Conservation (phyloP, 805 yeast genomes). For the Candida arabinofermentans region DNA sequence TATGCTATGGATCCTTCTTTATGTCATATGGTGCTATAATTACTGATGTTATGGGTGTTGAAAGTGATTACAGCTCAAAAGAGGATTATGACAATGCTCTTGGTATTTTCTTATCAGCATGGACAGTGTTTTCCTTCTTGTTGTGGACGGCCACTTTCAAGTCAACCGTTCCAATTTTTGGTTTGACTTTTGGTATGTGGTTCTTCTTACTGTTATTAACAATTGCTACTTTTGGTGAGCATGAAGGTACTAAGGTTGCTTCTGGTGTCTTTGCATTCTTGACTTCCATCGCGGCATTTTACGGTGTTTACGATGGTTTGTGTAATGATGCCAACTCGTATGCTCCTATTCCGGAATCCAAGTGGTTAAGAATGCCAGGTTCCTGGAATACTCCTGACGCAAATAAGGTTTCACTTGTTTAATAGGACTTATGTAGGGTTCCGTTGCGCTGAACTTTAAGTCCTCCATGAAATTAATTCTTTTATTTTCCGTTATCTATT, state of each 20-base stretch:
- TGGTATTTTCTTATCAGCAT: conserved; percentile 43
- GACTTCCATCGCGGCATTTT: conserved; percentile 38
- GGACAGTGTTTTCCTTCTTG: conserved; percentile 45
- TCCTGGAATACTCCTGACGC: conserved; percentile 22
- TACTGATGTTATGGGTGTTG: conserved; percentile 41
- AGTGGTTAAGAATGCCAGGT: conserved; percentile 31
- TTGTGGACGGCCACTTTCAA: conserved; percentile 41
- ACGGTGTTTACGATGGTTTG: conserved; percentile 40
- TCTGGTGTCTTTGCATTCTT: conserved; percentile 43
- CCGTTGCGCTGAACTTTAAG: not conserved
- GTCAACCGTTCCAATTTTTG: conserved; percentile 37
- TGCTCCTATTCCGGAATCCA: conserved; percentile 24
- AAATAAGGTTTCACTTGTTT: conserved; percentile 14
- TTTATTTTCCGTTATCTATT: not conserved
- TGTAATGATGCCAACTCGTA: conserved; percentile 26
- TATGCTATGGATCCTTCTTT: conserved; percentile 49
- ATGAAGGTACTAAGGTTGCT: conserved; percentile 30
- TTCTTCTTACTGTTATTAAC: conserved; percentile 35
- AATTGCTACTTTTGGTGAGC: conserved; percentile 31
- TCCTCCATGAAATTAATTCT: not conserved
- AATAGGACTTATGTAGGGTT: not conserved
- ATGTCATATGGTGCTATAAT: conserved; percentile 42
- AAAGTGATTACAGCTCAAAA: conserved; percentile 34
- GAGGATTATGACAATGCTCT: conserved; percentile 37
- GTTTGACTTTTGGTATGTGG: conserved; percentile 37